Evolutionary conservation across 2,329 filamentous ascomycete species (phyloP), one percentile per base, ranked within the genome.

Genomic region (Aphanoascus verrucosus): DNA sequence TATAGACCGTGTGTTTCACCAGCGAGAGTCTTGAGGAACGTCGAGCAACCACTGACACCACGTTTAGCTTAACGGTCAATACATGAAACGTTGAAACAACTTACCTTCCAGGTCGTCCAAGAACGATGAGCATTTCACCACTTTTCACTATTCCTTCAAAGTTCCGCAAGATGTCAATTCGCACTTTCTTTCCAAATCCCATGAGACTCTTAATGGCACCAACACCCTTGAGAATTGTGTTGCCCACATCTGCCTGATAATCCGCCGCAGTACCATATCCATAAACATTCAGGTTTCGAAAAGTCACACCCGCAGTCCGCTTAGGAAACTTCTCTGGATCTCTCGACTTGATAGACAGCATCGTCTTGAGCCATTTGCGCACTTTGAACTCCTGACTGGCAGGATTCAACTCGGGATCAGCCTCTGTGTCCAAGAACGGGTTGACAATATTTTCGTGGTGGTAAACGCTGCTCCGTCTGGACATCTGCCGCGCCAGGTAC

Each of bases 1-100:
- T 78, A 81, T 61, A 94, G 83, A 52, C 88, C 88, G 60, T 90
- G 84, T n/a, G 85, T 88, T 69, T 94, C 87, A 56, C 88, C 88
- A 2, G 87, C 81, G 59, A 94, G 80, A 0, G 87, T 87, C 73
- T 94, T 94, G 54, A 94, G 74, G 59, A 94, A 83, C 1, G 88
- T 94, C 11, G 85, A 88, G 67, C 88, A 94, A 52, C 72, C 71
- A 41, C 56, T 59, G 28, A 28, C 15, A 37, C 14, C 5, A 43
- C 14, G 47, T 17, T 51, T 38, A 40, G 8, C 9, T 44, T 32
- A 31, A 7, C 3, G 7, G 3, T 28, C 23, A 40, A 41, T 2
- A 31, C 38, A 47, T 2, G 2, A 20, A 28, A 42, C 20, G 32
- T 34, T 38, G 5, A 32, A 28, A 12, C 40, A 32, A 20, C 54